These are phyloP conservation scores for Spergularia marina DNA, from an alignment of 148 eudicot species.

Conservation along the genomic window DNA sequence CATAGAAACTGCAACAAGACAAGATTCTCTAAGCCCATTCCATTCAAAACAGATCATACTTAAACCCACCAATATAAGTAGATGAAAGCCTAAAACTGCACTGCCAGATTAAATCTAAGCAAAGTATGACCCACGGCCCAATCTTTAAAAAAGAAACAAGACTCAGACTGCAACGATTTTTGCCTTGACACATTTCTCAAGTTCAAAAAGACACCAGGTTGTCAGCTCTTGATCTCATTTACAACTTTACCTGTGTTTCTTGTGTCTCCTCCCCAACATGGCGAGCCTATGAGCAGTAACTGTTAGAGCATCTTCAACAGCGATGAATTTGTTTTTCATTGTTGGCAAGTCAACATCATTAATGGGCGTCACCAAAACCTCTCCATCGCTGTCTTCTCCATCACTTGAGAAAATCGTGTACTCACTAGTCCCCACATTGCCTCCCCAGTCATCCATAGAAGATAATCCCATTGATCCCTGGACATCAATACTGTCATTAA, in stretches of 20 bases:
- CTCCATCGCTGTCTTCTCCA: conserved; percentile 86
- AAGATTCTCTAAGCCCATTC: not conserved
- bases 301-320: conserved; percentile 60
- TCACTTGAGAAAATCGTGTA: conserved; percentile 60
- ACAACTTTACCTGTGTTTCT: conserved; percentile 50
- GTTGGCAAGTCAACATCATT: conserved; percentile 73
- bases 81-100: too few relatives aligned
- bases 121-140: not conserved
- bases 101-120: not conserved
- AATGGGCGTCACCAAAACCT: conserved; percentile 59
- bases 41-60: not conserved
- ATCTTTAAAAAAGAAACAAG: not conserved
- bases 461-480: conserved; percentile 49
- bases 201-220: not conserved
- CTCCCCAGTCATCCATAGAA: conserved; percentile 63
- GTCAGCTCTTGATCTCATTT: not conserved
- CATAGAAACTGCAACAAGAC: conserved; percentile 6
- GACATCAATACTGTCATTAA: conserved; percentile 7
- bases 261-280: conserved; percentile 48
- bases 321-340: conserved; percentile 39
- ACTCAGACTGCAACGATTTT: not conserved
- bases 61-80: not conserved
- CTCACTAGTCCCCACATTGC: conserved; percentile 37
- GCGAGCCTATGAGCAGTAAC: conserved; percentile 61
- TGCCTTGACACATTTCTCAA: not conserved